Conservation (phyloP, 345 rosid species). For the Moringa oleifera region DNA sequence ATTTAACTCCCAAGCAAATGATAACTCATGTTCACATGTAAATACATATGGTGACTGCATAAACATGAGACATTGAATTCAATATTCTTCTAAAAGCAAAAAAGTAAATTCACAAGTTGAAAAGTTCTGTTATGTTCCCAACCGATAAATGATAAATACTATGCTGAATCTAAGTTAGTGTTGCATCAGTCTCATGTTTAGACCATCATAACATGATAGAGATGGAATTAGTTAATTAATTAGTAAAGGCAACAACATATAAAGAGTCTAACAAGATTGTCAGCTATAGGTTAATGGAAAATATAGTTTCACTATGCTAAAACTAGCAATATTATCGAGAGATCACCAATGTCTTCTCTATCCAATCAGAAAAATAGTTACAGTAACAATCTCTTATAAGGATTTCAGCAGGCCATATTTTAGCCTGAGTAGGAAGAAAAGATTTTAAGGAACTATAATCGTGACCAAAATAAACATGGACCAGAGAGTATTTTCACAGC, state of each 20-base stretch:
- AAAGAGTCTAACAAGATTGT: neutral
- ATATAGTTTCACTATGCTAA: neutral
- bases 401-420: neutral
- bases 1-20: neutral
- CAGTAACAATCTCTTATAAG: neutral
- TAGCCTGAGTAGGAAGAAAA: neutral
- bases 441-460: neutral
- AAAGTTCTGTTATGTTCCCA: no score
- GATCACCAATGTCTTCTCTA: neutral
- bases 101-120: neutral
- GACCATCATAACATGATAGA: neutral
- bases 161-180: no score
- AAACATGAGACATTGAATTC: neutral
- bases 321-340: neutral
- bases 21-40: neutral
- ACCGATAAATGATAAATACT: no score
- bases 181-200: no score
- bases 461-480: neutral
- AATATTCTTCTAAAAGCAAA: conserved; percentile 2
- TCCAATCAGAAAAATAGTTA: no score
- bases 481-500: neutral
- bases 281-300: neutral
- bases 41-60: conserved; percentile 5
- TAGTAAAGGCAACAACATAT: neutral
- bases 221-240: neutral